Base-by-base conservation (phyloP, 148 eudicot genomes). In the Vaccinium corymbosum region DNA sequence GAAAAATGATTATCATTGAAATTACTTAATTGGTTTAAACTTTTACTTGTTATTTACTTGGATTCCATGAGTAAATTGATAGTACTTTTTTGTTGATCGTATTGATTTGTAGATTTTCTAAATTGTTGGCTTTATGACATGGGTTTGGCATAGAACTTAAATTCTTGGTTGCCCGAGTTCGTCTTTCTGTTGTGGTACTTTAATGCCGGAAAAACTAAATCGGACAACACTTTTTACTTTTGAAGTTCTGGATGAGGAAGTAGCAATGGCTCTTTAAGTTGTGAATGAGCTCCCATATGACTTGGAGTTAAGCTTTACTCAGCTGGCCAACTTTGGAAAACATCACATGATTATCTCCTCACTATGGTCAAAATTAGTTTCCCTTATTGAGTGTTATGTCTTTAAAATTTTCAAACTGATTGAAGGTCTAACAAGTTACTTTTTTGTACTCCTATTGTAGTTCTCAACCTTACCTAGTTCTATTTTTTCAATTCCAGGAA, bases 401-500 rank as follows among this genome's bases (percentile, higher is more conserved):
- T 3, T n/a, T n/a, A 5, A 42, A 42, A 42, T 42, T 42, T 42
- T 42, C 46, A 42, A 42, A 52, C 14, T 52, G 55, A 13, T 52
- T 52, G 55, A 52, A 52, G 55, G 55, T 52, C 15, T 52, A 52
- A 52, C 8, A 61, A 17, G 46, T 22, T 59, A 19, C 52, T 57
- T 81, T 71, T n/a, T 56, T 32, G n/a, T 48, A 51, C 29, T 52
- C 76, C 38, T 49, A 35, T 81, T 52, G 25, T 35, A 22, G 22
- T 76, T 22, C 78, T 80, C 52, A 48, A 49, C 14, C 79, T 89
- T 55, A 57, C 80, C 68, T 20, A 64, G 38, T 61, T 79, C 11
- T 84, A 59, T 50, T 75, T 32, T 74, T 84, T 57, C 72, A 76
- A 71, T 82, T 78, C 10, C 94, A 97, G 99, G 99, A 97, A 90